A percentile compares a stretch with the other conserved stretches of the same genome.
phyloP scores from a whole-genome alignment of 129 eudicot species.

The Glebionis coronaria region DNA sequence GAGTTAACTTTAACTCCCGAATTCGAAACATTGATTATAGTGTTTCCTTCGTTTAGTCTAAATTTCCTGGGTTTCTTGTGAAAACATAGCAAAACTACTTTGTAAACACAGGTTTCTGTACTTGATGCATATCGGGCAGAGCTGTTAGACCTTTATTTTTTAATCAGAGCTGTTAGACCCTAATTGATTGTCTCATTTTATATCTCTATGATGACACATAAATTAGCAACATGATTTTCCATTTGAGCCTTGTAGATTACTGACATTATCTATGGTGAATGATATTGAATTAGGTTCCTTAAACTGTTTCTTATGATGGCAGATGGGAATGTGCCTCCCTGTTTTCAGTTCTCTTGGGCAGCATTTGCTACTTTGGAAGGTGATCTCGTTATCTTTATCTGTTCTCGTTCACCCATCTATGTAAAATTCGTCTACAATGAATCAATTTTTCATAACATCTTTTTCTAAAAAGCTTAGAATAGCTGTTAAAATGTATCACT shows the following conservation, averaged over 20 bases:
- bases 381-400: constrained; percentile 25
- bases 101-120: no score
- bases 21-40: no score
- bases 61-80: no score
- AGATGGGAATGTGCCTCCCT: constrained; percentile 97
- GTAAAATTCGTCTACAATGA: constrained; percentile 18
- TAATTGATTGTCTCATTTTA: constrained; percentile 10
- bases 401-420: constrained; percentile 1
- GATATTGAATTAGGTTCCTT: constrained; percentile 27
- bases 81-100: no score
- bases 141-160: background rate
- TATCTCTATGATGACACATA: background rate
- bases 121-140: background rate
- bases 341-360: constrained; percentile 77
- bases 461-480: background rate
- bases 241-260: constrained; percentile 11
- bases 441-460: background rate
- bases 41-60: no score
- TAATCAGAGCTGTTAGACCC: background rate
- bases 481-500: constrained; percentile 1
- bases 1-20: no score
- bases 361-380: constrained; percentile 94
- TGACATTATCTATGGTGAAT: constrained; percentile 17
- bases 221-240: constrained; percentile 15
- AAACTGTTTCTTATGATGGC: constrained; percentile 49